Evolutionary conservation across 805 yeast species (phyloP).

Genomic region (Starmerella bombi): DNA sequence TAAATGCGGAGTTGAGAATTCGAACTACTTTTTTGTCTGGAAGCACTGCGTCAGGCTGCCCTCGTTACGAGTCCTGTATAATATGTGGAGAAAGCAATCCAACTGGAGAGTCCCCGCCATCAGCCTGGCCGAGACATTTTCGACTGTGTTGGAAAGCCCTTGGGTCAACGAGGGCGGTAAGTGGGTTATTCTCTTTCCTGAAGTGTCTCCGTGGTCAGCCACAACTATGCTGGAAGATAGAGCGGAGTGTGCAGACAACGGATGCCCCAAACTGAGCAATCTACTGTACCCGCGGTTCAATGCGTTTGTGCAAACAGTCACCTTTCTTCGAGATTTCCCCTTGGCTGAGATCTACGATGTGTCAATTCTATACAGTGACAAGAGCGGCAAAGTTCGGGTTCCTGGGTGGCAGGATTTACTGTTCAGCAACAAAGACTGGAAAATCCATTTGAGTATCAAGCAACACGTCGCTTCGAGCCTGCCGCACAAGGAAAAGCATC

Average conservation of each 20-base stretch:
- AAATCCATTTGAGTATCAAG: slow-evolving; percentile 14
- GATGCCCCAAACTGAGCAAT: slow-evolving; percentile 46
- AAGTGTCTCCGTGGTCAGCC: slow-evolving; percentile 39
- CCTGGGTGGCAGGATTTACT: slow-evolving; percentile 11
- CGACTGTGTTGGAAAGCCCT: slow-evolving; percentile 14
- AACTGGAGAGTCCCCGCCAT: slow-evolving; percentile 24
- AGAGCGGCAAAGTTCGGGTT: slow-evolving; percentile 1
- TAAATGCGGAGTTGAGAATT: slow-evolving; percentile 25
- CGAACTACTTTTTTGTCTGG: slow-evolving; percentile 29
- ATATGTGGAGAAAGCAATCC: slow-evolving; percentile 15
- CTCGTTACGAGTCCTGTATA: slow-evolving; percentile 12
- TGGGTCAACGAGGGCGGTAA: slow-evolving; percentile 10
- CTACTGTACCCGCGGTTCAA: slow-evolving; percentile 64
- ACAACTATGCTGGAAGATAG: slow-evolving; percentile 36
- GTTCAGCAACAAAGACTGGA: slow-evolving; percentile 13
- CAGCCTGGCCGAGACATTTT: slow-evolving; percentile 10
- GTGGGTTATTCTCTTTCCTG: slow-evolving; percentile 70
- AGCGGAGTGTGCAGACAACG: slow-evolving; percentile 41
- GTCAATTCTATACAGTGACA: slow-evolving; percentile 34
- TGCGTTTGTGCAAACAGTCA: slow-evolving; percentile 23
- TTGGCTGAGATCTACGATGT: slow-evolving; percentile 38
- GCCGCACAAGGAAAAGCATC: slow-evolving; percentile 17
- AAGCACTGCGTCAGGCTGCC: slow-evolving; percentile 23
- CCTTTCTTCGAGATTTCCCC: slow-evolving; percentile 21
- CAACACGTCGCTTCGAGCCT: slow-evolving; percentile 10